Evolutionary conservation across 2,329 filamentous ascomycete species (phyloP).

Genomic region (Alternaria arborescens): DNA sequence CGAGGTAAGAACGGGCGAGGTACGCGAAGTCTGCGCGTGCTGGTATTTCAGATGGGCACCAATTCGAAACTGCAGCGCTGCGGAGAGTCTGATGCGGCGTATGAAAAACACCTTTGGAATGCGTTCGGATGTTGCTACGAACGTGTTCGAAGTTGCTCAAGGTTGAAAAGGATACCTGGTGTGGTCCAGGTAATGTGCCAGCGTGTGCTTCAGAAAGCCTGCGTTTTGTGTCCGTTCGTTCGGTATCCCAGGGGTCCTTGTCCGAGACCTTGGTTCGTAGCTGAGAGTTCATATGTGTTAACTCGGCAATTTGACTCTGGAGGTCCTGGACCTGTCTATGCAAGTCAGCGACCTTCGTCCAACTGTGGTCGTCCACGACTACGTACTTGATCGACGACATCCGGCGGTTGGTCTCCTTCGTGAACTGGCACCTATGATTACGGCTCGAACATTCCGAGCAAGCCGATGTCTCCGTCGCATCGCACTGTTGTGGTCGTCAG

Average conservation of each 20-base stretch:
- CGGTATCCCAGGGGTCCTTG: slow-evolving; percentile 56
- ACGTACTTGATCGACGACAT: slow-evolving; percentile 97
- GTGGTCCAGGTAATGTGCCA: slow-evolving; percentile 21
- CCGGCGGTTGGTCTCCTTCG: slow-evolving; percentile 95
- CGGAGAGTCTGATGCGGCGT: slow-evolving; percentile 69
- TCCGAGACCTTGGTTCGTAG: slow-evolving; percentile 71
- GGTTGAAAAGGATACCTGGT: slow-evolving; percentile 66
- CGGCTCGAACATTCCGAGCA: slow-evolving; percentile 97
- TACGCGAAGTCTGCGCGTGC: slow-evolving; percentile 73
- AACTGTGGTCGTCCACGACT: neutral
- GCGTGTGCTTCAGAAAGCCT: slow-evolving; percentile 51
- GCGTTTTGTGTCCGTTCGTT: slow-evolving; percentile 51
- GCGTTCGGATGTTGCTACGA: slow-evolving; percentile 74
- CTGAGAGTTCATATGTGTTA: slow-evolving; percentile 80
- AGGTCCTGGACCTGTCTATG: slow-evolving; percentile 90
- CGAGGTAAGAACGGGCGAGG: slow-evolving; percentile 78
- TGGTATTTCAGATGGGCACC: slow-evolving; percentile 71
- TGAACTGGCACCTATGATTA: slow-evolving; percentile 98
- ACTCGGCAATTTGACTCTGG: slow-evolving; percentile 84
- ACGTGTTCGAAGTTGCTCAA: slow-evolving; percentile 76
- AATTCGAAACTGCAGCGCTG: slow-evolving; percentile 54
- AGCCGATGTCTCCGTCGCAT: slow-evolving; percentile 94
- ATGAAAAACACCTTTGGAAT: slow-evolving; percentile 82
- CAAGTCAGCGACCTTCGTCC: slow-evolving; percentile 15
- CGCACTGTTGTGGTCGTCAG: slow-evolving; percentile 67